phyloP scores from a whole-genome alignment of 2,329 filamentous ascomycete species.

The Colletotrichum falcatum region DNA sequence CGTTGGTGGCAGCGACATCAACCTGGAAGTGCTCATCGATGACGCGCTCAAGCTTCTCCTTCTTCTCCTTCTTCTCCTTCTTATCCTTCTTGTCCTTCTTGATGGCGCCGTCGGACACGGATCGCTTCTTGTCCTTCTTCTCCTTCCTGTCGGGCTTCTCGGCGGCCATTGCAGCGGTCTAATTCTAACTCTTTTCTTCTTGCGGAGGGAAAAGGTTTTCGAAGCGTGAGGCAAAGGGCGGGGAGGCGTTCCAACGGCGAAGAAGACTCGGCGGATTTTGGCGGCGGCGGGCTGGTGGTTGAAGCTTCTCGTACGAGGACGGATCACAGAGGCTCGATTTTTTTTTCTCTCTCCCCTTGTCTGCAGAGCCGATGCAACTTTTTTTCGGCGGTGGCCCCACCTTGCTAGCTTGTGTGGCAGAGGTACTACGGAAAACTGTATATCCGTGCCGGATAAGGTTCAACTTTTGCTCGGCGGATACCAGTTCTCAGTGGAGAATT shows the following conservation, averaged over 20 bases:
- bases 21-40: slow-evolving; percentile 75
- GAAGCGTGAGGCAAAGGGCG: not conserved
- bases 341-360: slow-evolving; percentile 14
- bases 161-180: slow-evolving; percentile 57
- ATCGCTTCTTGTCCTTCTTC: slow-evolving; percentile 50
- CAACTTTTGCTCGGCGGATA: too few relatives aligned
- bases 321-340: slow-evolving; percentile 6
- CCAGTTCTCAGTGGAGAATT: not conserved
- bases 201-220: not conserved
- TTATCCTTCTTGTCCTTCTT: slow-evolving; percentile 66
- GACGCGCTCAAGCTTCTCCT: slow-evolving; percentile 72
- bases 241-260: not conserved
- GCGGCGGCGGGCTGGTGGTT: not conserved
- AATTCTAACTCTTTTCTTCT: not conserved
- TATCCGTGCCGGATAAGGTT: slow-evolving; percentile 26
- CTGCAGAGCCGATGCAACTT: not conserved
- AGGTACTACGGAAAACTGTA: not conserved
- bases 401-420: not conserved
- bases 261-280: not conserved
- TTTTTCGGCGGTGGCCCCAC: slow-evolving; percentile 23
- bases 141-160: slow-evolving; percentile 63
- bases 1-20: slow-evolving; percentile 60
- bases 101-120: slow-evolving; percentile 44
- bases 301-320: slow-evolving; percentile 20
- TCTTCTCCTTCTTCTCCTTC: slow-evolving; percentile 70